Base-by-base conservation (phyloP, 192 early-diverging fungal genomes). In the Paraglomus brasilianum region DNA sequence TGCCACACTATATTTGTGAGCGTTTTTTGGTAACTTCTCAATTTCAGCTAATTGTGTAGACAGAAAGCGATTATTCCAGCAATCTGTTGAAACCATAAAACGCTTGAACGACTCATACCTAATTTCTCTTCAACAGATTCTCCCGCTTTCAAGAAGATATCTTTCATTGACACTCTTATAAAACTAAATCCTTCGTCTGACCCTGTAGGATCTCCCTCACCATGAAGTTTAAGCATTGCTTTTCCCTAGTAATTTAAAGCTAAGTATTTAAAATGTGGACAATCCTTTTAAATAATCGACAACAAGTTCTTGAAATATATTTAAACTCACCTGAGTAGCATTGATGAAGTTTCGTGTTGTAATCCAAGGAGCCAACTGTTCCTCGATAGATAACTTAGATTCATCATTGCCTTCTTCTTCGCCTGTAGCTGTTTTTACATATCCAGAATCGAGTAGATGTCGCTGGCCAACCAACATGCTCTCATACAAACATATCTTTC, bases 161-260 rank as follows among this genome's bases (percentile, higher is more conserved):
- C 97, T 79, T 96, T 97, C 95, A 97, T 97, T 13, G 91, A 92
- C 21, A 92, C 92, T 36, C 95, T 87, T 69, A 99, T 93, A 77
- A 96, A 99, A 82, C 95, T 98, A 71, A 99, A 97, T 8, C 94
- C 97, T 71, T 98, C 95, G 51, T 93, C 95, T 48, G 85, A 77
- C 10, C 95, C 97, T 0, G 95, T 95, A 6, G 97, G 97, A 78
- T 99, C 97, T 58, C 95, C 97, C n/a, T 90, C 89, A 17, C 97
- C 97, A 72, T 92, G 91, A 9, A 99, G 84, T 80, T 96, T 89
- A 52, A 97, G 79, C 94, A 95, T 94, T 10, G 92, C 93, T 74
- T 99, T 99, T 50, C 92, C 47, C 67, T 69, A 36, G 5, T 13
- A 8, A 53, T 53, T 53, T 19, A 53, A 53, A 19, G 14, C 22